phyloP scores from a whole-genome alignment of 805 yeast species.

The Candida dajiaensis region DNA sequence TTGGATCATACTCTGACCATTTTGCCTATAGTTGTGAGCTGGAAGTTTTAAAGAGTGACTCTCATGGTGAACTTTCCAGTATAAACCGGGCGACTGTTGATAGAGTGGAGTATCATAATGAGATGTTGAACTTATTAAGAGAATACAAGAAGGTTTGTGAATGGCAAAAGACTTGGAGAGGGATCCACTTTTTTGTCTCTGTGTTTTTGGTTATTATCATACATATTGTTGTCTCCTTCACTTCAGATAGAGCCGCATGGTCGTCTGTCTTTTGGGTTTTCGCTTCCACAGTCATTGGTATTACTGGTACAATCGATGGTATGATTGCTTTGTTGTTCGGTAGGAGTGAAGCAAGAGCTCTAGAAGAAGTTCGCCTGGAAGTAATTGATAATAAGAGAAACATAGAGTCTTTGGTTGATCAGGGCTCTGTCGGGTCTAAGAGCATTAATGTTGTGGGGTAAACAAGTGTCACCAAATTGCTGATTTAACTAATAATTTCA shows the following conservation, averaged over 20 bases:
- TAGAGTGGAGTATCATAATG: constrained; percentile 32
- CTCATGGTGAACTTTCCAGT: not conserved
- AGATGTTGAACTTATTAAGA: constrained; percentile 40
- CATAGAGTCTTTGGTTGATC: not conserved
- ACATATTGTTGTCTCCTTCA: constrained; percentile 52
- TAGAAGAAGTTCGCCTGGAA: constrained; percentile 69
- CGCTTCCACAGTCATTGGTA: constrained; percentile 46
- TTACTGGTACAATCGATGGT: constrained; percentile 71
- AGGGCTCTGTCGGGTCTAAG: not conserved
- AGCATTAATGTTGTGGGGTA: not conserved
- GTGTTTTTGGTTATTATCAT: constrained; percentile 46
- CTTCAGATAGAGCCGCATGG: constrained; percentile 50
- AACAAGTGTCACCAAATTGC: no score
- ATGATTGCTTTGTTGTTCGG: constrained; percentile 77
- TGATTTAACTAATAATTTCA: no score
- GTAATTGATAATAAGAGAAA: constrained; percentile 32
- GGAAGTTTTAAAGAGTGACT: constrained; percentile 9
- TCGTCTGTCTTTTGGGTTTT: constrained; percentile 61
- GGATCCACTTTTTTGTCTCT: constrained; percentile 56
- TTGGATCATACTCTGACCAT: constrained; percentile 88
- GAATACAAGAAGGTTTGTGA: constrained; percentile 47
- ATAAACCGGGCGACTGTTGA: not conserved
- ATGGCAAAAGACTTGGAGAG: constrained; percentile 62
- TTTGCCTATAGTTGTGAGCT: constrained; percentile 65
- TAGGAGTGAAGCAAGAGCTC: constrained; percentile 69